Evolutionary conservation across 192 early-diverging fungal species (phyloP).

Genomic region (Coemansia sp.): DNA sequence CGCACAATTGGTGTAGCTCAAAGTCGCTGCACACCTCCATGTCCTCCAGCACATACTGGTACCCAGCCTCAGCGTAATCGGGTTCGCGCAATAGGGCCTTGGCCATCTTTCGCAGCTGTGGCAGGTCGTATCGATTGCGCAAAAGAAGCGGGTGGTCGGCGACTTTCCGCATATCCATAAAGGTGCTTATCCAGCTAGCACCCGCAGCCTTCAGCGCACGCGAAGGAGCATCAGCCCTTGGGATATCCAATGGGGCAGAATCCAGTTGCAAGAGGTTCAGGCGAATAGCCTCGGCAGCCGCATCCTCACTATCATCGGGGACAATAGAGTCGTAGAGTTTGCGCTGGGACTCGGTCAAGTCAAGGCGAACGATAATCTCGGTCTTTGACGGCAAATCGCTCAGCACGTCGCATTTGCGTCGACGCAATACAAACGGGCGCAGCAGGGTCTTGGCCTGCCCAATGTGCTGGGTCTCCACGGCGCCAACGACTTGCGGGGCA

Average conservation of each 20-base stretch:
- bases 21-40: conserved; percentile 87
- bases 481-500: conserved; percentile 11
- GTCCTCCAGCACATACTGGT: conserved; percentile 77
- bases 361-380: conserved; percentile 54
- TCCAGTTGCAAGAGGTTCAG: conserved; percentile 24
- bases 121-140: conserved; percentile 61
- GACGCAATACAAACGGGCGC: conserved; percentile 83
- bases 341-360: conserved; percentile 54
- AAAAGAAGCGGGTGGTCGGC: conserved; percentile 82
- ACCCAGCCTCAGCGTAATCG: conserved; percentile 71
- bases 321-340: conserved; percentile 57
- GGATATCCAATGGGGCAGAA: conserved; percentile 14
- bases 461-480: conserved; percentile 61
- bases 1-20: conserved; percentile 72
- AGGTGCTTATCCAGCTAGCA: conserved; percentile 53
- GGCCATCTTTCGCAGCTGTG: conserved; percentile 63
- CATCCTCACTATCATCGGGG: conserved; percentile 17
- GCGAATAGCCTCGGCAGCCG: conserved; percentile 9
- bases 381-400: conserved; percentile 65
- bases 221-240: neutral
- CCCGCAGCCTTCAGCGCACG: neutral
- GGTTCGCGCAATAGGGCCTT: conserved; percentile 66
- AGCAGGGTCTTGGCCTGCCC: conserved; percentile 77
- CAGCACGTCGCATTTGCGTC: conserved; percentile 73
- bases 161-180: conserved; percentile 85